Percentiles rank a stretch among this genome's conserved stretches.
Conservation (phyloP, 2,329 filamentous ascomycete genomes). For the Pseudogymnoascus sp. region DNA sequence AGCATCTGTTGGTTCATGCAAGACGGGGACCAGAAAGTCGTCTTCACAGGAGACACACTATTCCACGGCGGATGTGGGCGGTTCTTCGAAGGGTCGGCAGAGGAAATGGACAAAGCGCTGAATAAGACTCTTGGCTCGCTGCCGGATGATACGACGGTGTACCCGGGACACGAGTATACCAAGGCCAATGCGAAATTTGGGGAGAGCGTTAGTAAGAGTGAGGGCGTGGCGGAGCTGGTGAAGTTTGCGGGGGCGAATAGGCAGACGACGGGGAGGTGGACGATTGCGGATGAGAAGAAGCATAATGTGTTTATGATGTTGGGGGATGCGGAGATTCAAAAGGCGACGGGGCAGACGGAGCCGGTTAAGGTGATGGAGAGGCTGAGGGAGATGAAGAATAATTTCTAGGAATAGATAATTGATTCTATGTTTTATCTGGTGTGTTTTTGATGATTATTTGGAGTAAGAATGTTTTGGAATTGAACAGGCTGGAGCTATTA, state of each 20-base stretch:
- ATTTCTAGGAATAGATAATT: constrained; percentile 17
- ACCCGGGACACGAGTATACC: constrained; percentile 98
- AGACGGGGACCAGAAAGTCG: constrained; percentile 67
- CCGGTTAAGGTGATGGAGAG: constrained; percentile 79
- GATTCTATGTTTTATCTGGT: neutral
- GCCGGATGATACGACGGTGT: constrained; percentile 87
- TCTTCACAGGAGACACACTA: constrained; percentile 94
- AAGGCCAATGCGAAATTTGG: constrained; percentile 90
- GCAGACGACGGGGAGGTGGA: constrained; percentile 92
- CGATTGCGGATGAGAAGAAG: constrained; percentile 93
- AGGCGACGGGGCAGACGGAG: constrained; percentile 72
- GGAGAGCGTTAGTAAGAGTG: constrained; percentile 64
- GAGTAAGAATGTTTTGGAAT: neutral
- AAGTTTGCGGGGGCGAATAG: constrained; percentile 70
- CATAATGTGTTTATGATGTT: constrained; percentile 97
- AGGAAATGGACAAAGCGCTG: constrained; percentile 87
- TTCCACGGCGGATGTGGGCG: constrained; percentile 79
- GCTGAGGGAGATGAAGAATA: constrained; percentile 85
- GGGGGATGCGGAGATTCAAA: constrained; percentile 77
- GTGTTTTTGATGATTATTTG: neutral
- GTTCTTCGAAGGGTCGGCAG: constrained; percentile 87
- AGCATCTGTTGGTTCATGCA: constrained; percentile 94
- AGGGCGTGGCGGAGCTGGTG: constrained; percentile 69
- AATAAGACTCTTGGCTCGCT: constrained; percentile 76
- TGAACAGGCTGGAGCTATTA: neutral